These are phyloP conservation scores for Ceratocystis huliohia DNA, from an alignment of 2,329 filamentous ascomycete genomes.

Conservation along the genomic window DNA sequence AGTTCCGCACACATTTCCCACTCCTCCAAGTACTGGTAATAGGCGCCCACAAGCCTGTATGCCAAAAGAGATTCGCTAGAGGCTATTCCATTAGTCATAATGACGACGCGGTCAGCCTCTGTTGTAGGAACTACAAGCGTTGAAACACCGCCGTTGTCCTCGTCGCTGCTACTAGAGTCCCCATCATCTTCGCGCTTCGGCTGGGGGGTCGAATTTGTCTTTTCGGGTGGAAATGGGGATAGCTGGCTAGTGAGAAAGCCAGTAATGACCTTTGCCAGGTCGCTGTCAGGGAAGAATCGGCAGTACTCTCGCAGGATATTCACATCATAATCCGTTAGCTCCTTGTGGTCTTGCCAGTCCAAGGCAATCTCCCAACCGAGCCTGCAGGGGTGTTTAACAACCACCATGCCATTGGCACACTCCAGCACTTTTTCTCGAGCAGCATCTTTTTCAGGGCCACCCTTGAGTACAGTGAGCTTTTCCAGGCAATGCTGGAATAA, in stretches of 20 bases:
- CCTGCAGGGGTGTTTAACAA: slow-evolving; percentile 81
- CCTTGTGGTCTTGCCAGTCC: slow-evolving; percentile 74
- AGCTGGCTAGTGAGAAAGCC: slow-evolving; percentile 72
- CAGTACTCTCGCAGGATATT: slow-evolving; percentile 70
- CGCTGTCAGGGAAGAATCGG: slow-evolving; percentile 68
- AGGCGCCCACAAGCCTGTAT: slow-evolving; percentile 69
- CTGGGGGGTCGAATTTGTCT: slow-evolving; percentile 20
- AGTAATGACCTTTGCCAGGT: slow-evolving; percentile 67
- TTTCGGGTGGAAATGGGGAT: slow-evolving; percentile 57
- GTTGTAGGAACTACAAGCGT: slow-evolving; percentile 47
- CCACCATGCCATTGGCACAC: slow-evolving; percentile 82
- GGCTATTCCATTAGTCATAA: slow-evolving; percentile 65
- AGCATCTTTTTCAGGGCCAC: slow-evolving; percentile 49
- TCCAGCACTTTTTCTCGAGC: slow-evolving; percentile 64
- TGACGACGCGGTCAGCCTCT: slow-evolving; percentile 64
- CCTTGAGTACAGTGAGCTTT: slow-evolving; percentile 53
- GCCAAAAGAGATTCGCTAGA: slow-evolving; percentile 62
- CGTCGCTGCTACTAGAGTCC: slow-evolving; percentile 39
- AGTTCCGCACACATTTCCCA: slow-evolving; percentile 69
- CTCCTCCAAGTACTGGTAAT: slow-evolving; percentile 75
- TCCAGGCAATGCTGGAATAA: slow-evolving; percentile 72
- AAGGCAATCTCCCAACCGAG: slow-evolving; percentile 84
- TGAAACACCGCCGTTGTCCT: slow-evolving; percentile 43
- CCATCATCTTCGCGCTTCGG: slow-evolving; percentile 32
- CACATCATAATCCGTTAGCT: slow-evolving; percentile 63